These are phyloP conservation scores for Paragyromitra xinjiangensis DNA, from an alignment of 495 filamentous ascomycete species.

Conservation along the genomic window DNA sequence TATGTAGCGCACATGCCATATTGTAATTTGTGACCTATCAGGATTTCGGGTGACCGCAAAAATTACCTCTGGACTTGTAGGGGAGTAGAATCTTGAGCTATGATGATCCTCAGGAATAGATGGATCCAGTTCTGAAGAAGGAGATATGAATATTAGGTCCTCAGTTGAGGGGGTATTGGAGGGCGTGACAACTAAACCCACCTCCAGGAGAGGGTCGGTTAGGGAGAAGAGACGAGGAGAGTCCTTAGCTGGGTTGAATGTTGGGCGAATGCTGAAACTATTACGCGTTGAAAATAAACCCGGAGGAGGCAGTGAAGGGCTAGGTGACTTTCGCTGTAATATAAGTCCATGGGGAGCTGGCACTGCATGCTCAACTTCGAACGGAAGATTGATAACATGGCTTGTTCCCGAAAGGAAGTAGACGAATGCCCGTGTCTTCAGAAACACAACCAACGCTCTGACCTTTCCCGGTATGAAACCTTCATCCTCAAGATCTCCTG, in stretches of 20 bases:
- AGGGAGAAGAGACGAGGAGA: conserved; percentile 84
- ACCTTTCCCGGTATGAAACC: conserved; percentile 59
- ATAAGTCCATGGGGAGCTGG: conserved; percentile 82
- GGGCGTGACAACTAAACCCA: conserved; percentile 78
- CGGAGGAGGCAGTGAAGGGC: conserved; percentile 52
- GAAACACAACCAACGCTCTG: conserved; percentile 84
- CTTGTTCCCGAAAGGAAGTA: conserved; percentile 88
- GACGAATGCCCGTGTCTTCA: conserved; percentile 92
- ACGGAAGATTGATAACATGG: conserved; percentile 91
- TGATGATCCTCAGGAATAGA: conserved; percentile 41
- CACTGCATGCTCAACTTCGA: conserved; percentile 88
- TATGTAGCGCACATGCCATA: conserved; percentile 58
- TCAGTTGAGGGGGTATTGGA: conserved; percentile 65
- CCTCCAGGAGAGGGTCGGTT: conserved; percentile 84
- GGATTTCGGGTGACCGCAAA: conserved; percentile 84
- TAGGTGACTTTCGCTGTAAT: conserved; percentile 75
- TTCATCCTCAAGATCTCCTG: conserved; percentile 52
- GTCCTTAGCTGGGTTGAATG: conserved; percentile 56
- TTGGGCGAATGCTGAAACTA: conserved; percentile 54
- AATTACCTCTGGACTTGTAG: conserved; percentile 62
- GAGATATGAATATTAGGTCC: conserved; percentile 80
- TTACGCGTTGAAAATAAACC: conserved; percentile 56
- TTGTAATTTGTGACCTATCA: conserved; percentile 61
- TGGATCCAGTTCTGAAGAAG: conserved; percentile 56
- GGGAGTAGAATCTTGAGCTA: conserved; percentile 23